Evolutionary conservation across 2,329 filamentous ascomycete species (phyloP), one percentile per base, ranked within the genome.

Genomic region (Trichoderma sp.): DNA sequence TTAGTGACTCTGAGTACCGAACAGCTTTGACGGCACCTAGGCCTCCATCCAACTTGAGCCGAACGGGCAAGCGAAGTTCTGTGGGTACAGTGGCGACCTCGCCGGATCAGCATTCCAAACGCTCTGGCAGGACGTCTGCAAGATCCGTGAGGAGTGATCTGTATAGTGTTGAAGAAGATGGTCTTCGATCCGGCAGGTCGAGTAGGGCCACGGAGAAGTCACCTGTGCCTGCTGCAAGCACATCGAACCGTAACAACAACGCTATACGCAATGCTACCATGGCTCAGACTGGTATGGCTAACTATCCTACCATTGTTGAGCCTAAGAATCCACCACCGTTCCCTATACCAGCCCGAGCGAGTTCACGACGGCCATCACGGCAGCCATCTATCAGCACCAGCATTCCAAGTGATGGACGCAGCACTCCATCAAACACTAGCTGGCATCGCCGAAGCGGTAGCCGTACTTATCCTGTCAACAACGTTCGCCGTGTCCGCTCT

Each of bases 281-380:
- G 84, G 94, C 95, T 64, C 91, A 93, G 71, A 95, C 85, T 75
- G 91, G 92, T 21, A 90, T 93, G 64, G 87, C 87, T 30, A 89
- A 88, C 13, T 92, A 95, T 72, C 89, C 90, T 59, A 93, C 85
- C 77, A 79, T 88, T 65, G 84, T 83, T 60, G 93, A 89, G 70
- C 70, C 82, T 66, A 81, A 78, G 34, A 84, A 88, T 64, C 94
- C 96, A 32, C 94, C 96, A 30, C 96, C 96, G 0, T 97, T 97
- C 82, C 94, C 96, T 0, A 97, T 99, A 7, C 96, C 96, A 0
- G 90, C 90, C 3, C 86, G 96, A 68, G 92, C 93, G 34, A 98
- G 95, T 79, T 99, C 94, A 6, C 89, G 94, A 70, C 90, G 91
- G 74, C 86, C 90, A 79, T 99, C 94, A 6, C 89, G 94, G 70